These are phyloP conservation scores for Dillenia suffruticosa DNA, from an alignment of 164 flowering plant genomes.

Conservation along the genomic window DNA sequence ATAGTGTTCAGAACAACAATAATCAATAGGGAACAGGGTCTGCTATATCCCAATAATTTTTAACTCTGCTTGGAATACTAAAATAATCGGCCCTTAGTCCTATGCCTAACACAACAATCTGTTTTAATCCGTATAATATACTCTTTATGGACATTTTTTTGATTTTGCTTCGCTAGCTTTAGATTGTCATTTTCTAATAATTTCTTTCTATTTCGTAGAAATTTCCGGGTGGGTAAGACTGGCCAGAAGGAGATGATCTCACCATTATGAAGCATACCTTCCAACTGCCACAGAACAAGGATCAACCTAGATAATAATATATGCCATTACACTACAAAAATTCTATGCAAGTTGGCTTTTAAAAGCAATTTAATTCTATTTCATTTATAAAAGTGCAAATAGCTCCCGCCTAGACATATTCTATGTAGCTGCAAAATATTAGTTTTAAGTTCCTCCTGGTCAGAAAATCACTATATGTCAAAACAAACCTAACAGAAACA, in stretches of 20 bases:
- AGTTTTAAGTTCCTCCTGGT: too few relatives aligned
- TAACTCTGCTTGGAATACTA: background rate
- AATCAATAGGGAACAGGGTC: too few relatives aligned
- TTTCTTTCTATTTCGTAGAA: background rate
- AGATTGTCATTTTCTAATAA: background rate
- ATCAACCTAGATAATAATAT: constrained; percentile 11
- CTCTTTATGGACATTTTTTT: constrained; percentile 1
- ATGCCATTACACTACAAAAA: background rate
- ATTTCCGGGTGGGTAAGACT: constrained; percentile 7
- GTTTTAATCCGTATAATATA: background rate
- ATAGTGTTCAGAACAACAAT: too few relatives aligned
- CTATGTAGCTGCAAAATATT: too few relatives aligned
- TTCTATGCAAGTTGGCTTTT: background rate
- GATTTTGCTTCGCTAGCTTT: constrained; percentile 12
- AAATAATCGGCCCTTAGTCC: background rate
- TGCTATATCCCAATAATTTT: background rate
- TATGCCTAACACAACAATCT: background rate
- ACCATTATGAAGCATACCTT: constrained; percentile 18
- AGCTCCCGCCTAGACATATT: too few relatives aligned
- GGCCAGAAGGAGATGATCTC: constrained; percentile 13
- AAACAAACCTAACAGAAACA: background rate
- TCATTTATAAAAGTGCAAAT: too few relatives aligned
- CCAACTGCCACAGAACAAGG: constrained; percentile 16
- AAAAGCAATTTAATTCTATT: background rate
- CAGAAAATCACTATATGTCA: background rate